Percentiles rank a stretch among this genome's conserved stretches.
These are phyloP conservation scores for Calonectria honghensis DNA, from an alignment of 2,329 filamentous ascomycete genomes.

Conservation along the genomic window DNA sequence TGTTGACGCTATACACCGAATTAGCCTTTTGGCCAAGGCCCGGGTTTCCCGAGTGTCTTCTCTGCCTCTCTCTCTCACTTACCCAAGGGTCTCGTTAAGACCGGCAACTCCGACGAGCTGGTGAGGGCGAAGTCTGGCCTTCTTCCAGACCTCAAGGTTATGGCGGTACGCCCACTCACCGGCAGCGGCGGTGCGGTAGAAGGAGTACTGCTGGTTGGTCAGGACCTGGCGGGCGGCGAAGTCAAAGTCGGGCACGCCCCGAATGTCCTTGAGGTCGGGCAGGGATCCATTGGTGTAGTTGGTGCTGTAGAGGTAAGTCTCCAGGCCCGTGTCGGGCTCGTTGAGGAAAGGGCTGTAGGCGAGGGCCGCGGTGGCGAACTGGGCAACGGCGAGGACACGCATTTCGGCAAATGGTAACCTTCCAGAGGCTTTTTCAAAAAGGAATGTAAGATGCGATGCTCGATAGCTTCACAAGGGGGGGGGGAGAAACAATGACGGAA, in stretches of 20 bases:
- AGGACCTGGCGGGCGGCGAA: slow-evolving; percentile 67
- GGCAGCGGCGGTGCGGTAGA: slow-evolving; percentile 69
- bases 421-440: slow-evolving; percentile 29
- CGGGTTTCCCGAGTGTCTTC: neutral
- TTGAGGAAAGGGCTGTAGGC: slow-evolving; percentile 59
- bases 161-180: slow-evolving; percentile 72
- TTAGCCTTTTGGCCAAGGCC: neutral
- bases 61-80: slow-evolving; percentile 8
- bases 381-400: slow-evolving; percentile 43
- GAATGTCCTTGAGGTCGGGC: slow-evolving; percentile 64
- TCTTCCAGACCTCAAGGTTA: slow-evolving; percentile 69
- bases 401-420: slow-evolving; percentile 43
- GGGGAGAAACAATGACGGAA: neutral
- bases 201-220: slow-evolving; percentile 65
- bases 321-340: slow-evolving; percentile 61
- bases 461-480: neutral
- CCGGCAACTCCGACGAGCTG: slow-evolving; percentile 57
- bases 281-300: slow-evolving; percentile 60
- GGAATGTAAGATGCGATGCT: slow-evolving; percentile 3
- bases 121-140: slow-evolving; percentile 65
- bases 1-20: slow-evolving; percentile 57
- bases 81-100: slow-evolving; percentile 60
- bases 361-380: slow-evolving; percentile 53
- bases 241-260: slow-evolving; percentile 69
- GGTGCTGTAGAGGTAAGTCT: slow-evolving; percentile 52